These are phyloP conservation scores for Cystofilobasidium bisporidii DNA, from an alignment of 768 basidiomycete genomes.

Conservation along the genomic window DNA sequence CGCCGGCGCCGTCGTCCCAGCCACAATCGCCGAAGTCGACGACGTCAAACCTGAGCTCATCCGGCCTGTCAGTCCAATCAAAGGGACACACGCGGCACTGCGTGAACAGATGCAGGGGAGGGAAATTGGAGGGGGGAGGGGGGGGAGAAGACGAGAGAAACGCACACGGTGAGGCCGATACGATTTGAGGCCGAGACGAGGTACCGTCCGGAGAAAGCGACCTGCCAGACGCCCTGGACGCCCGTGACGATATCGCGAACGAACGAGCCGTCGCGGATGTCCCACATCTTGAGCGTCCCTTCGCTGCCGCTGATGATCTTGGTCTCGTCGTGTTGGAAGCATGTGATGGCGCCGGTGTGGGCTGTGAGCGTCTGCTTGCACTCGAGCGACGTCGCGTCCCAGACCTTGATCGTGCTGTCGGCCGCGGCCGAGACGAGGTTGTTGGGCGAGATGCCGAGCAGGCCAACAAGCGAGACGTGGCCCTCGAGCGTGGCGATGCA, in stretches of 20 bases:
- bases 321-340: slow-evolving; percentile 97
- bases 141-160: not conserved
- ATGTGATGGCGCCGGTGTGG: slow-evolving; percentile 96
- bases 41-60: slow-evolving; percentile 21
- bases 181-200: slow-evolving; percentile 68
- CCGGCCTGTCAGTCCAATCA: not conserved
- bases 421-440: slow-evolving; percentile 91
- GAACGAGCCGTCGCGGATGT: slow-evolving; percentile 72
- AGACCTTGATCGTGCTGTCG: slow-evolving; percentile 86
- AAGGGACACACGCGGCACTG: too few species aligned
- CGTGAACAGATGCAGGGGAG: not conserved
- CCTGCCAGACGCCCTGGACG: slow-evolving; percentile 95
- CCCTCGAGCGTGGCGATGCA: slow-evolving; percentile 73
- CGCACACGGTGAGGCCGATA: slow-evolving; percentile 38
- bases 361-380: slow-evolving; percentile 72
- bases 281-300: slow-evolving; percentile 97
- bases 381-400: slow-evolving; percentile 79
- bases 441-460: slow-evolving; percentile 79
- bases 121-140: not conserved
- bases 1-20: slow-evolving; percentile 27
- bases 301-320: slow-evolving; percentile 93
- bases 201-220: slow-evolving; percentile 86
- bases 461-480: slow-evolving; percentile 88
- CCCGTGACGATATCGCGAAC: slow-evolving; percentile 81
- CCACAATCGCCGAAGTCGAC: slow-evolving; percentile 27